Percentiles rank a stretch among this genome's conserved stretches.
phyloP scores from a whole-genome alignment of 1,284 basidiomycete genomes.

The Athelia psychrophila region DNA sequence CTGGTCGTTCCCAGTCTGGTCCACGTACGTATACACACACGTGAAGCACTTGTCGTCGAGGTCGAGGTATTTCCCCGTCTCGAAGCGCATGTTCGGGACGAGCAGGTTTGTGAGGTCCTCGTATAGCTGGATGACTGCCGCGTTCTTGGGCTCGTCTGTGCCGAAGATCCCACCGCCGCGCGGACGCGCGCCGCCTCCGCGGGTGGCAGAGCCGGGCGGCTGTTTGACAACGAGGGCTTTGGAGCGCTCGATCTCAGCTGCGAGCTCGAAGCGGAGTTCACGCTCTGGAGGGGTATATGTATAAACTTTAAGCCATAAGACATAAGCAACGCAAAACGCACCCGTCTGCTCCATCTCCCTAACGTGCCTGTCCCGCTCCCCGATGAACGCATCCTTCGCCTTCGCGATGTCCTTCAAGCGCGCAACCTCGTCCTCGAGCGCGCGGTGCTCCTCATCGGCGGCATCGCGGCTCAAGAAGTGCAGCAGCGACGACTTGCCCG shows the following conservation, averaged over 20 bases:
- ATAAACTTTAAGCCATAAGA: not conserved
- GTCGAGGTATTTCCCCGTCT: conserved; percentile 28
- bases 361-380: conserved; percentile 45
- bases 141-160: conserved; percentile 49
- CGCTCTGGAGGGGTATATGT: conserved; percentile 33
- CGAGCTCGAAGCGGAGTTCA: conserved; percentile 49
- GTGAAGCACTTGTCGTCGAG: conserved; percentile 43
- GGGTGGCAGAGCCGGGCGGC: conserved; percentile 25
- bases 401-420: conserved; percentile 41
- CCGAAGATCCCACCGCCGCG: conserved; percentile 27
- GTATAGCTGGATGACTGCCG: conserved; percentile 51
- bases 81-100: conserved; percentile 45
- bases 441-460: conserved; percentile 63
- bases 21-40: conserved; percentile 50
- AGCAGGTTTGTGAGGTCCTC: conserved; percentile 61
- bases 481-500: conserved; percentile 47
- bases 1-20: conserved; percentile 23
- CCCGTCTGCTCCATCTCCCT: conserved; percentile 43
- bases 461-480: conserved; percentile 71
- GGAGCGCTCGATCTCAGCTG: conserved; percentile 59
- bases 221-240: conserved; percentile 42
- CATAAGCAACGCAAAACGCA: conserved; percentile 23
- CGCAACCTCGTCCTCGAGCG: conserved; percentile 45
- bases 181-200: conserved; percentile 17
- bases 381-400: conserved; percentile 40